Evolutionary conservation across 129 eudicot genomes (phyloP), one percentile per base, ranked within the genome.

Genomic region (Erigeron canadensis): DNA sequence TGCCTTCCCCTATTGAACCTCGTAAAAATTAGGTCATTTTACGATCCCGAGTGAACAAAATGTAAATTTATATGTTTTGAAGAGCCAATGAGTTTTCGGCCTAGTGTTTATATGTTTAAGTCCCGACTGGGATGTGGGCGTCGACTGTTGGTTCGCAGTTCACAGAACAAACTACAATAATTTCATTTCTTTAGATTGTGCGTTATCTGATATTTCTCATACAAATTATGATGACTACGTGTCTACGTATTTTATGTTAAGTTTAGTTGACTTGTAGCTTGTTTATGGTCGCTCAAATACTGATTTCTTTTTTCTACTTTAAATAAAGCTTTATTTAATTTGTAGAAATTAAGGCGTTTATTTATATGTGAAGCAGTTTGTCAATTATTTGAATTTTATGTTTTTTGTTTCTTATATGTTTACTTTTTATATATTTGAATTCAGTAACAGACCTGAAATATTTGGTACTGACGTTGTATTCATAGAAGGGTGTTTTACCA

Each of bases 381-480:
- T 3, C 13, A 41, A 10, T 43, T 65, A 17, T n/a, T n/a, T n/a
- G n/a, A n/a, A 6, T 5, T 0, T 0, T 28, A 28, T 28, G 34
- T 28, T 28, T 28, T 28, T 28, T 28, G 34, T 28, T 28, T 28
- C 34, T 28, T 28, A 28, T 28, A 43, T 5, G 17, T 18, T 8
- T 53, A 7, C 0, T 22, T 53, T 16, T 2, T 53, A 10, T 53
- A 8, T 53, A 57, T 57, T 22, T 22, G 5, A 23, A 19, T 57
- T 21, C 23, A 11, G 63, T 58, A 10, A 18, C 10, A 15, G 5
- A 19, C 23, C 4, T 58, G 41, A 58, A 58, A 6, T 10, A 2
- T 58, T 21, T 22, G 63, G 63, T 22, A 57, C 63, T 50, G 8
- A 68, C 23, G 50, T 44, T 63, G 22, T 59, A 59, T 28, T 28